These are phyloP conservation scores for Cercospora sp. DNA, from an alignment of 2,329 filamentous ascomycete genomes.

Conservation along the genomic window DNA sequence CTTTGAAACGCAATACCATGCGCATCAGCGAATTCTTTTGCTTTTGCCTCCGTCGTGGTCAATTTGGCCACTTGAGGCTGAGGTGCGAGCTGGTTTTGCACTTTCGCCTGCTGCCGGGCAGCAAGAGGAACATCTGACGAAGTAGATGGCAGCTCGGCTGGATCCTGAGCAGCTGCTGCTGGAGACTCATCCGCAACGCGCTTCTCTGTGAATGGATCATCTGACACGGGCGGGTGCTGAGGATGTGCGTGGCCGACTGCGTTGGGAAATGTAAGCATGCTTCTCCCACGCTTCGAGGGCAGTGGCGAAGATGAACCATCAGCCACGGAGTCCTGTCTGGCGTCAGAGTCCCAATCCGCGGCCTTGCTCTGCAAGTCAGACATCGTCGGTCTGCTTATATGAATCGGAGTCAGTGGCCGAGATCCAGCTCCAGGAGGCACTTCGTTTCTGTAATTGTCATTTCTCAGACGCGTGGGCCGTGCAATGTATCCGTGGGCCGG, in stretches of 20 bases:
- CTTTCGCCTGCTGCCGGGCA: background rate
- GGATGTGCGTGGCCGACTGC: background rate
- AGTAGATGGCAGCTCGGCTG: background rate
- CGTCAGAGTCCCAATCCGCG: background rate
- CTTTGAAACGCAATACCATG: slow-evolving; percentile 7
- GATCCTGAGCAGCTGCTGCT: background rate
- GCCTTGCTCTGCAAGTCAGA: background rate
- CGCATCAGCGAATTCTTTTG: slow-evolving; percentile 12
- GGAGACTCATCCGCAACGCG: background rate
- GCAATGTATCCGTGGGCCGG: slow-evolving; percentile 27
- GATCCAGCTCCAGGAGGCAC: background rate
- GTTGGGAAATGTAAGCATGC: background rate
- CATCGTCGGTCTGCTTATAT: background rate
- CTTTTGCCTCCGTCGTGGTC: slow-evolving; percentile 2
- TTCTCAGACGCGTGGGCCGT: slow-evolving; percentile 11
- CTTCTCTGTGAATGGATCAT: background rate
- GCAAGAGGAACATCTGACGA: slow-evolving; percentile 15
- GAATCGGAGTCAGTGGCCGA: background rate
- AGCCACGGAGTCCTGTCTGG: background rate
- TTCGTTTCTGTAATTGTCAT: background rate
- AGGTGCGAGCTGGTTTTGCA: slow-evolving; percentile 2
- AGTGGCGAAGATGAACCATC: background rate
- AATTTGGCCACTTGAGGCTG: background rate
- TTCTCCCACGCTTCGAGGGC: background rate
- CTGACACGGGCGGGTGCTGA: background rate